These are phyloP conservation scores for Trichoderma guizhouense DNA, from an alignment of 2,329 filamentous ascomycete species.

Conservation along the genomic window DNA sequence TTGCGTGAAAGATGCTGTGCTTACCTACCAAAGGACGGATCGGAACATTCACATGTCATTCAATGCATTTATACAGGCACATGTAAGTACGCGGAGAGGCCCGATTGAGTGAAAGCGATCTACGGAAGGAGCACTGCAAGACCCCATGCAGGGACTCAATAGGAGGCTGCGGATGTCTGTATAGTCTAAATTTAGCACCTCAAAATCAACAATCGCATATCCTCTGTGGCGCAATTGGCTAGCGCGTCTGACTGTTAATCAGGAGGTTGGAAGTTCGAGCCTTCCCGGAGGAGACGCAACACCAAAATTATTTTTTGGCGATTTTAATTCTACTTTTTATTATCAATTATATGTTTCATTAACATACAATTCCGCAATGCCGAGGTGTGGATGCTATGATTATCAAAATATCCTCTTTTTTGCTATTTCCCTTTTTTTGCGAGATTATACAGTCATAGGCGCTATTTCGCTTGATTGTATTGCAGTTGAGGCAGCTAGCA, in stretches of 20 bases:
- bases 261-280: conserved; percentile 23
- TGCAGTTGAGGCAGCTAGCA: background rate
- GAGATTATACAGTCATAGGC: background rate
- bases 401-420: background rate
- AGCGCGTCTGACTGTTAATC: conserved; percentile 58
- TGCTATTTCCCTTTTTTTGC: background rate
- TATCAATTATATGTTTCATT: background rate
- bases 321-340: background rate
- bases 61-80: background rate
- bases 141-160: background rate
- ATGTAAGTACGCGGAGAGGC: background rate
- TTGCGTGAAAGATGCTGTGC: background rate
- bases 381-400: background rate
- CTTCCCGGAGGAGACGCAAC: conserved; percentile 19
- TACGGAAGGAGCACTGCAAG: background rate
- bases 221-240: conserved; percentile 50
- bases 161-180: background rate
- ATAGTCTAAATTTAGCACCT: background rate
- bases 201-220: background rate
- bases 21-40: background rate
- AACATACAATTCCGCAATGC: background rate
- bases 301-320: background rate
- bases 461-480: background rate
- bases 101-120: background rate
- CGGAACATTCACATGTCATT: conserved; percentile 10